Percentiles rank a stretch among this genome's conserved stretches.
These are phyloP conservation scores for Anastatica hierochuntica DNA, from an alignment of 345 rosid species.

Conservation along the genomic window DNA sequence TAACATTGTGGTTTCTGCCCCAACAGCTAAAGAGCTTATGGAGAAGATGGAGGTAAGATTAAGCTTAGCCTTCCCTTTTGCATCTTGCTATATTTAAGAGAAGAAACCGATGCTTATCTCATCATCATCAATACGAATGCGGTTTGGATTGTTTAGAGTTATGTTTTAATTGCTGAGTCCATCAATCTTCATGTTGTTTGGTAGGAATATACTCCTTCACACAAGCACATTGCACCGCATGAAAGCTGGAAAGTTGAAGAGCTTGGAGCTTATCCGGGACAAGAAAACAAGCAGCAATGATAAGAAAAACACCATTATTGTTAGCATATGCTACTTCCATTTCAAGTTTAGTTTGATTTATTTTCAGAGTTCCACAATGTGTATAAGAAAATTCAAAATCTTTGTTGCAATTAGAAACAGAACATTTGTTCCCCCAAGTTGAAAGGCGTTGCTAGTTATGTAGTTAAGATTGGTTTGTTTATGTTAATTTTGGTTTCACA, in stretches of 20 bases:
- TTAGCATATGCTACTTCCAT: constrained; percentile 9
- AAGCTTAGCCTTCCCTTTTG: not conserved
- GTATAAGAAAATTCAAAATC: constrained; percentile 17
- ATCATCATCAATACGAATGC: no score
- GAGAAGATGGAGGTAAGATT: constrained; percentile 81
- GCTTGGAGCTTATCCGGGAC: constrained; percentile 46
- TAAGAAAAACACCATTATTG: not conserved
- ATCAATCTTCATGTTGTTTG: constrained; percentile 8
- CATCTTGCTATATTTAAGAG: not conserved
- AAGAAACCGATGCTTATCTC: no score
- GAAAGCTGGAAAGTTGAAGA: constrained; percentile 88
- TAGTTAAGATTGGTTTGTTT: constrained; percentile 5
- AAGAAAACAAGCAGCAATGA: constrained; percentile 24
- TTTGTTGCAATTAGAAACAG: constrained; percentile 17
- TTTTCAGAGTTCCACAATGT: constrained; percentile 11
- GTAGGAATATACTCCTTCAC: constrained; percentile 68
- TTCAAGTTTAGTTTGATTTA: constrained; percentile 16
- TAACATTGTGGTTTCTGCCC: constrained; percentile 68
- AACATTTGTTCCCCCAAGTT: constrained; percentile 10
- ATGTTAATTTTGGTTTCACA: constrained; percentile 1
- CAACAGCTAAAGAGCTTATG: constrained; percentile 78
- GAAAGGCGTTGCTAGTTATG: constrained; percentile 12
- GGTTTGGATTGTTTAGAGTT: not conserved
- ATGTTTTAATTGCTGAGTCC: not conserved
- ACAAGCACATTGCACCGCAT: constrained; percentile 66